Evolutionary conservation across 129 eudicot genomes (phyloP), one percentile per base, ranked within the genome.

Genomic region (Flaveria trinervia): DNA sequence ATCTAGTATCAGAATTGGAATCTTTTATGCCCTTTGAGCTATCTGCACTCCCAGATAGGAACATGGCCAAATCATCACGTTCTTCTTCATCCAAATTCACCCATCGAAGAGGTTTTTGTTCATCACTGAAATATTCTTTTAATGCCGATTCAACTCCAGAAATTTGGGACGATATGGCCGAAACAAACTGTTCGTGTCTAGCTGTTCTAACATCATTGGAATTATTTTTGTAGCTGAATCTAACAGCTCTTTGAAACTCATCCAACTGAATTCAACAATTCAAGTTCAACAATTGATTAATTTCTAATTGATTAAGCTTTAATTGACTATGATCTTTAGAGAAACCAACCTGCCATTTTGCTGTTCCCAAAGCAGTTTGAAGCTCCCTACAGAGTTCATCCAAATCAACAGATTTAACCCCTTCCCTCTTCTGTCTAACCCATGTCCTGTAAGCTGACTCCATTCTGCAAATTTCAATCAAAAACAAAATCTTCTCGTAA

Each of bases 321-420:
- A 17, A 5, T 69, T 0, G 16, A 36, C 9, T 45, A 52, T 23
- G 16, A 56, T 51, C 16, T n/a, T 56, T 50, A 5, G 3, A 48
- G 64, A 62, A 76, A 83, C 83, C 59, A 75, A 92, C 98, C 98
- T 93, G 98, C 98, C 98, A 93, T 84, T 93, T 93, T 50, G 97
- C 89, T 36, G 97, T 93, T 73, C 96, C 93, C 74, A 93, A 82
- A 87, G 97, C 98, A 84, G 93, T 87, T 82, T 90, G 96, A 9
- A 93, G 88, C 84, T 93, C 97, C 81, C 97, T 87, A 48, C 82
- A 77, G 20, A 89, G 89, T 41, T 89, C 91, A 59, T 93, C 88
- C 77, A 87, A 78, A 79, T 73, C 80, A 44, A 23, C 77, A 23
- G 89, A 68, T 57, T 77, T 68, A 65, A 79, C 26, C 59, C 88